Base-by-base conservation (phyloP, 1,284 basidiomycete species). In the Phenoliferia sp. region DNA sequence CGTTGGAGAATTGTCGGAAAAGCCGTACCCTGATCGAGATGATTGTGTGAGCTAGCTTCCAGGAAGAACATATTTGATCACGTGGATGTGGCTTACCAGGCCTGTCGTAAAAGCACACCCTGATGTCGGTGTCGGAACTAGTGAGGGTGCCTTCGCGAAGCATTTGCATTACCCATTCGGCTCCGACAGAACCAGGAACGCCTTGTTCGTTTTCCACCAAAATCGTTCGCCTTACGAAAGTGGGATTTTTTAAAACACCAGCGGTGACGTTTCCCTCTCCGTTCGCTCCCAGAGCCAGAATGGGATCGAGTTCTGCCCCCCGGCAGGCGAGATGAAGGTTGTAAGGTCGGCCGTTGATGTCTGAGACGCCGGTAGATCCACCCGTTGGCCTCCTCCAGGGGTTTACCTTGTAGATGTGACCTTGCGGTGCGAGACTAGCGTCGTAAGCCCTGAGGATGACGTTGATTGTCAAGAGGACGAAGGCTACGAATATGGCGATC, bases 101-200 rank as follows among this genome's bases (percentile, higher is more conserved):
- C 3, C 72, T 44, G 59, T 73, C 72, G 67, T 67, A 73, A 39
- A 35, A 72, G 58, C 72, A 73, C 4, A 73, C 68, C 19, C 72
- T 31, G 17, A 61, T 67, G 61, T 71, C 68, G 50, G 71, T 56
- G 36, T 73, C 72, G 0, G 68, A 66, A 32, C 39, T 57, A 31
- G 65, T 69, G n/a, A 73, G 52, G 28, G 68, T 68, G 0, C 72
- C 72, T 26, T 73, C 70, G 48, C 54, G 58, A 55, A 73, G 61
- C 72, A 73, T 73, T n/a, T 61, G 52, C 36, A 68, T n/a, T 3
- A 72, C 36, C 72, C 72, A 73, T 4, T 64, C 66, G 3, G 68
- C 69, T 26, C 69, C 68, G 22, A 65, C 48, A 4, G 22, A 22
- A 3, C 66, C 72, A 0, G 72, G 64, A 0, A 71, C 52, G 10